Evolutionary conservation across 1,284 basidiomycete species (phyloP), one percentile per base, ranked within the genome.

Genomic region (Ustilago trichophora): DNA sequence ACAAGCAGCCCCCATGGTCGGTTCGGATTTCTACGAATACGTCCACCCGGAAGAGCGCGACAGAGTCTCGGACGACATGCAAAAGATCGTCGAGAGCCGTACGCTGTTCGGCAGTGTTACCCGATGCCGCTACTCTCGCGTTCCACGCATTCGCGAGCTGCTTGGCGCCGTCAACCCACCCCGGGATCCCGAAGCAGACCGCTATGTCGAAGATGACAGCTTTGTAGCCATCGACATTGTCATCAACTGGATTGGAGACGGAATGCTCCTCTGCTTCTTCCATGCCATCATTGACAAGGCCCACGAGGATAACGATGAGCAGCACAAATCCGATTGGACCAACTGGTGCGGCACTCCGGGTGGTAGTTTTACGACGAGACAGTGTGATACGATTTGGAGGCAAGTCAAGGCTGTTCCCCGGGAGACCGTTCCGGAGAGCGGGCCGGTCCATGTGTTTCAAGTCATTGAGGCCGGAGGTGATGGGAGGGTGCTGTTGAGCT

Each of bases 141-240:
- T 86, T 1, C 82, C 83, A 1, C 78, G 79, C 24, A 83, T 85
- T 51, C 77, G 84, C n/a, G 76, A 80, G 26, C 73, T 84, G n/a
- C 74, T 85, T 3, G 84, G 85, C 0, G 80, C 79, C 36, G 35
- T 55, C n/a, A 64, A 75, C 8, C 82, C 83, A 6, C 82, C 82
- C 10, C 80, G 81, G 16, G 72, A 81, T 32, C 75, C 79, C 4
- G 89, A 90, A 55, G 88, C 87, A 2, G 86, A 88, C 57, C 88
- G 88, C 77, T 86, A 90, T 64, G 85, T 87, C 10, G 82, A 90
- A 36, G 90, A 95, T 83, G 84, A 85, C 36, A 85, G 92, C 77
- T 97, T 92, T 81, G 88, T 94, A 84, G 88, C 90, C 4, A 87
- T 93, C 65, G 92, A 97, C 82, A 87, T 98, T 72, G 92, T 95